Evolutionary conservation across 169 alveolate genomes (phyloP).

Genomic region (Eimeria nieschulzi): DNA sequence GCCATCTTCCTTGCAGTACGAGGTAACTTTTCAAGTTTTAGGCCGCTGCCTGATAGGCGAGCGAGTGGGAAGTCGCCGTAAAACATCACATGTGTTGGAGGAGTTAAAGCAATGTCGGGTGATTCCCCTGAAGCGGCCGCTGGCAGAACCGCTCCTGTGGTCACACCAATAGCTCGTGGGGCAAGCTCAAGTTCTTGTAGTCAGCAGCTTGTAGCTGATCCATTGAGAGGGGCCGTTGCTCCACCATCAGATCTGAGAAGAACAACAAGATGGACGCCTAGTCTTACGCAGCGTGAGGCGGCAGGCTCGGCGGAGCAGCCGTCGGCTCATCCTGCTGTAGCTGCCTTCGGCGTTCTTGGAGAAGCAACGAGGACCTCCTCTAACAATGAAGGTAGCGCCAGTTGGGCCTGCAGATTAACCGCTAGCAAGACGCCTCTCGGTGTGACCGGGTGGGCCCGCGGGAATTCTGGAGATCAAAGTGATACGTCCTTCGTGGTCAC

Average conservation of each 20-base stretch:
- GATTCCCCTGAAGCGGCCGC: not conserved
- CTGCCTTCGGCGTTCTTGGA: not conserved
- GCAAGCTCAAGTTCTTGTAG: slow-evolving; percentile 6
- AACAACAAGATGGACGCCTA: not conserved
- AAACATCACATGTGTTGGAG: not conserved
- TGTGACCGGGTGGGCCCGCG: not conserved
- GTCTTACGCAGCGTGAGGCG: not conserved
- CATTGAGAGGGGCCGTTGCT: slow-evolving; percentile 11
- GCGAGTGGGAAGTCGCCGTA: no score
- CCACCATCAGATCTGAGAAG: slow-evolving; percentile 33
- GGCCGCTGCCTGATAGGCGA: no score
- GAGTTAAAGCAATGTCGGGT: slow-evolving; percentile 31
- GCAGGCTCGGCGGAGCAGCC: not conserved
- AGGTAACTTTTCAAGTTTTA: no score
- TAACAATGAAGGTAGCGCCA: no score
- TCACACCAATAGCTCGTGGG: not conserved
- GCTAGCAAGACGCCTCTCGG: no score
- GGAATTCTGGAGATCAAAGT: slow-evolving; percentile 12
- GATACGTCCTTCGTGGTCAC: slow-evolving; percentile 3
- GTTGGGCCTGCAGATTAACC: no score
- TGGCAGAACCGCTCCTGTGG: slow-evolving; percentile 52
- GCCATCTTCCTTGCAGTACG: no score
- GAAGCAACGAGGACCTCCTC: no score
- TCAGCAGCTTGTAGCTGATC: not conserved
- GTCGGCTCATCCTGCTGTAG: not conserved